Evolutionary conservation across 371 early-diverging fungal species (phyloP), one percentile per base, ranked within the genome.

Genomic region (Circinella minor): DNA sequence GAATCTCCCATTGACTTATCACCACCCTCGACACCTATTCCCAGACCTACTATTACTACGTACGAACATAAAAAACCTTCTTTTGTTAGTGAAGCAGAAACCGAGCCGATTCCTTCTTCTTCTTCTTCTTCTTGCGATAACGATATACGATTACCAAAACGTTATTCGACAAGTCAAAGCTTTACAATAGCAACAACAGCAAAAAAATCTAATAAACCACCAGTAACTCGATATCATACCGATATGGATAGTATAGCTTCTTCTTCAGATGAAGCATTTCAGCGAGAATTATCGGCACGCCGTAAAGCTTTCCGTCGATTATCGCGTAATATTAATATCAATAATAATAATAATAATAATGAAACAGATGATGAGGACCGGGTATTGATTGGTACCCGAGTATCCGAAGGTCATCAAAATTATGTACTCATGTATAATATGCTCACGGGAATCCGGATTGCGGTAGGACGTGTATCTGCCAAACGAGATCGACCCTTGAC

Each of bases 361-460:
- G 67, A 72, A 20, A 55, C 67, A 7, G 83, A 85, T 27, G 81
- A 82, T 61, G 85, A 87, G 7, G 86, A 87, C 63, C 75, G 81
- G 18, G 85, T 86, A 0, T 27, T 86, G 54, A 87, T 89, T 39
- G 91, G 91, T 34, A 89, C 88, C n/a, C 80, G 88, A 17, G 86
- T 91, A 20, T 82, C 82, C 13, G 89, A 89, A 76, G 90, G 85
- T 5, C 91, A 91, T 75, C 87, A 80, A 39, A 89, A 89, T 72
- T 91, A 91, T 70, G 88, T 93, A 59, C 88, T 97, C 48, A 98
- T 97, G 98, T 97, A 97, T 83, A 93, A 98, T 74, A 98, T 98
- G 98, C 82, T 98, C 63, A 97, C 97, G 5, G 98, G 95, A 14
- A 94, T 95, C 68, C 87, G 94, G n/a, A 90, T 91, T 46, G 91